A percentile compares a stretch with the other conserved stretches of the same genome.
These are phyloP conservation scores for Pseudogymnoascus sp. DNA, from an alignment of 2,329 filamentous ascomycete species.

Conservation along the genomic window DNA sequence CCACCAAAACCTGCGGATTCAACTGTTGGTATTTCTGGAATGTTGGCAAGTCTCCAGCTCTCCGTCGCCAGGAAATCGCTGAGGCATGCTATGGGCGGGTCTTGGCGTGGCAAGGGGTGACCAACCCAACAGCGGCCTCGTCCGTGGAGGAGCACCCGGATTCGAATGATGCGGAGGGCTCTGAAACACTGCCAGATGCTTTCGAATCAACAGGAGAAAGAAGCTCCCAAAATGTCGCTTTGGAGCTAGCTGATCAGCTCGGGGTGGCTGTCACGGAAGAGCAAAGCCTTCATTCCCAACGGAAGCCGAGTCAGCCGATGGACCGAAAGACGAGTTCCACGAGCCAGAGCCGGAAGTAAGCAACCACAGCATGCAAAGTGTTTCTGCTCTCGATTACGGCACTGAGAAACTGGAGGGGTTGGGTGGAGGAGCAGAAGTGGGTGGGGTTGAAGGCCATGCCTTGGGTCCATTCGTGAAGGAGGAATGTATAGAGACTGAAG, in stretches of 20 bases:
- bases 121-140: neutral
- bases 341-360: neutral
- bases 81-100: neutral
- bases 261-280: neutral
- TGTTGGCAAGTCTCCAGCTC: neutral
- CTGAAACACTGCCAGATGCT: neutral
- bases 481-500: neutral
- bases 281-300: neutral
- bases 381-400: too few relatives aligned
- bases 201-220: neutral
- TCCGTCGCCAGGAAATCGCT: neutral
- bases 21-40: constrained; percentile 4
- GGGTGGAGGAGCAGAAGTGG: neutral
- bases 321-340: too few relatives aligned
- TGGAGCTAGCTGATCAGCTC: neutral
- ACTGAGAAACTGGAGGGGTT: neutral
- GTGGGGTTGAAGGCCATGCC: neutral
- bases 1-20: neutral
- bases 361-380: neutral
- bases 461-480: neutral
- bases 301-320: neutral
- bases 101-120: neutral
- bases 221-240: neutral
- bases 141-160: neutral
- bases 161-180: neutral